These are phyloP conservation scores for Beta macrorhiza DNA, from an alignment of 179 eudicot genomes.

Conservation along the genomic window DNA sequence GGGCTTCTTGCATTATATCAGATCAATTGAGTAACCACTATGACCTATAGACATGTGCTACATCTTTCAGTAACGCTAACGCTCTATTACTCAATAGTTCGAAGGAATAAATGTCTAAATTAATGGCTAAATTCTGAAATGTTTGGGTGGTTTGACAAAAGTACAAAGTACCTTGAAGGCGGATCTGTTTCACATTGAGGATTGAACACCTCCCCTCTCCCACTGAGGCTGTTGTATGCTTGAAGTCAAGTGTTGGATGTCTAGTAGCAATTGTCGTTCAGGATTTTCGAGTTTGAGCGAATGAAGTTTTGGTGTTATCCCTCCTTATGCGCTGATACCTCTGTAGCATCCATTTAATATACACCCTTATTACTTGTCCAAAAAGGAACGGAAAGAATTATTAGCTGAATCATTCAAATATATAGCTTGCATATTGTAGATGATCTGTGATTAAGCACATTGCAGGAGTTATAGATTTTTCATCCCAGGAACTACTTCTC, in stretches of 20 bases:
- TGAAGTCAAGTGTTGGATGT: neutral
- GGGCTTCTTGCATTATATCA: neutral
- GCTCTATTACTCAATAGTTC: neutral
- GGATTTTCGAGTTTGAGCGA: too few relatives aligned
- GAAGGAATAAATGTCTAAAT: neutral
- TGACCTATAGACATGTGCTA: neutral
- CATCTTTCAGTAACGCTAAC: neutral
- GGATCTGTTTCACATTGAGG: neutral
- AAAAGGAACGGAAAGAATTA: too few relatives aligned
- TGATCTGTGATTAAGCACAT: too few relatives aligned
- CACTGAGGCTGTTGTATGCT: neutral
- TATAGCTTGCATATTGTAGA: too few relatives aligned
- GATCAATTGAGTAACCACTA: neutral
- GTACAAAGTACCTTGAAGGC: neutral
- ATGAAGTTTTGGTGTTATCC: too few relatives aligned
- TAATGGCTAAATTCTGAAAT: too few relatives aligned
- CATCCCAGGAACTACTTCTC: too few relatives aligned
- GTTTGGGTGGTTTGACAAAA: neutral
- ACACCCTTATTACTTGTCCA: too few relatives aligned
- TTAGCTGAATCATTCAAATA: too few relatives aligned
- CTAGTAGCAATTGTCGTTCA: neutral
- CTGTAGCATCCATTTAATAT: too few relatives aligned
- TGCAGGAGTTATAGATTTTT: too few relatives aligned
- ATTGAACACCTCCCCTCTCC: neutral
- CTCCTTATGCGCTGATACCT: too few relatives aligned